Conservation (phyloP, 768 basidiomycete species). For the Suillus placidus region DNA sequence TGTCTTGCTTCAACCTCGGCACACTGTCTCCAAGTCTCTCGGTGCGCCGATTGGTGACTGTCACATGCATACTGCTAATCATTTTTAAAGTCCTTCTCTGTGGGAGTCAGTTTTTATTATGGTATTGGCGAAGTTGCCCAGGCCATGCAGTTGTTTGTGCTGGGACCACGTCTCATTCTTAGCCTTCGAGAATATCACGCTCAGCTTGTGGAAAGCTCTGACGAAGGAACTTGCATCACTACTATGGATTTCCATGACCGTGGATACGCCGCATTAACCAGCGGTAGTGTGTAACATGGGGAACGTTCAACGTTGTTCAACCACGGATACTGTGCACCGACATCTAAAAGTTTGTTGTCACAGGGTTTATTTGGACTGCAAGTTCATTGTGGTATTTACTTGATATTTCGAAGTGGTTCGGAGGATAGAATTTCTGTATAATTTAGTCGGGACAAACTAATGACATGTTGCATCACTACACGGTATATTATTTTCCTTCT, state of each 20-base stretch:
- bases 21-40: not conserved
- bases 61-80: not conserved
- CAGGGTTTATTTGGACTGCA: not conserved
- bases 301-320: not conserved
- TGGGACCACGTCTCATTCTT: not conserved
- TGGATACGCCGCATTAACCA: not conserved
- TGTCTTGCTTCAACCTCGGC: not conserved
- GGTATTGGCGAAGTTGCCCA: not conserved
- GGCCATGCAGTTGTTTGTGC: not conserved
- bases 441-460: not conserved
- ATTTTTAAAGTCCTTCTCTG: not conserved
- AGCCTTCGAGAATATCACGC: not conserved
- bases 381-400: not conserved
- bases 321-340: not conserved
- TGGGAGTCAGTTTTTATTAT: not conserved
- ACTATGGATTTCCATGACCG: not conserved
- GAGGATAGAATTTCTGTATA: not conserved
- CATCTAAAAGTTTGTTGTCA: not conserved
- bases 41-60: not conserved
- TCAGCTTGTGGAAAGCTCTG: not conserved
- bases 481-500: not conserved
- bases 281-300: not conserved
- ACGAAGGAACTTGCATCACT: not conserved
- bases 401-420: not conserved
- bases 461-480: not conserved